A percentile compares a stretch with the other conserved stretches of the same genome.
Conservation (phyloP, 139 green algal genomes). For the Tetradesmus lagerheimii region DNA sequence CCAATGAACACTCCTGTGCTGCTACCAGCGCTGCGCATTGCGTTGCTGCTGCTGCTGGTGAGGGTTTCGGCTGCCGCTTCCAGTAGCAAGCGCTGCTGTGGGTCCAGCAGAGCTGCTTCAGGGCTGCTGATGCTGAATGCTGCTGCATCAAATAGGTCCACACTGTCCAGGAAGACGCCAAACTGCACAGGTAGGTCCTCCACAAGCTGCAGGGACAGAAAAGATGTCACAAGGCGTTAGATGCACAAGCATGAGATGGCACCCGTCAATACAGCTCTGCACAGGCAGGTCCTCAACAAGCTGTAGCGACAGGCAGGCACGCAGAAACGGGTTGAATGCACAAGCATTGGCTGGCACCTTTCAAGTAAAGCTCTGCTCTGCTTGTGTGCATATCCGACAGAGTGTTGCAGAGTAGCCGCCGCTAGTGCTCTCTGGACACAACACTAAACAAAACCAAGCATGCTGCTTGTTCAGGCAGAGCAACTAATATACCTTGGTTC, state of each 20-base stretch:
- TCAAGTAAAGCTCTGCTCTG: too few relatives aligned
- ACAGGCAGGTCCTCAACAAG: too few relatives aligned
- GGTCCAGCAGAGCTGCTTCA: constrained; percentile 84
- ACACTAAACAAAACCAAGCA: not conserved
- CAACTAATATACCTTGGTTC: not conserved
- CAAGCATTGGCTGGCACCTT: too few relatives aligned
- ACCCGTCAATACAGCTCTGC: too few relatives aligned
- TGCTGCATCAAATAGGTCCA: constrained; percentile 78
- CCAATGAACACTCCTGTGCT: constrained; percentile 65
- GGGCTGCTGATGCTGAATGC: constrained; percentile 67
- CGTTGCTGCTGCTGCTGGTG: not conserved
- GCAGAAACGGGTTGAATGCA: not conserved
- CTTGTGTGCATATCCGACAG: too few relatives aligned
- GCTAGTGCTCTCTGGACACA: too few relatives aligned
- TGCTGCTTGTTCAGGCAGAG: not conserved
- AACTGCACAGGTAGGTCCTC: constrained; percentile 64
- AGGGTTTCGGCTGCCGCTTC: constrained; percentile 51
- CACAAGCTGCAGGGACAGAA: constrained; percentile 32
- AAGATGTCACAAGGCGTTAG: too few relatives aligned
- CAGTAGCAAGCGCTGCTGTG: constrained; percentile 90
- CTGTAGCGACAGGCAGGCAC: not conserved
- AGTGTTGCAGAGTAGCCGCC: too few relatives aligned
- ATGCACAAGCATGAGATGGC: too few relatives aligned
- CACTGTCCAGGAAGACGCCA: constrained; percentile 65
- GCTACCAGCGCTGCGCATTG: not conserved